phyloP scores from a whole-genome alignment of 1,284 basidiomycete species.

The Vanrija sp. region DNA sequence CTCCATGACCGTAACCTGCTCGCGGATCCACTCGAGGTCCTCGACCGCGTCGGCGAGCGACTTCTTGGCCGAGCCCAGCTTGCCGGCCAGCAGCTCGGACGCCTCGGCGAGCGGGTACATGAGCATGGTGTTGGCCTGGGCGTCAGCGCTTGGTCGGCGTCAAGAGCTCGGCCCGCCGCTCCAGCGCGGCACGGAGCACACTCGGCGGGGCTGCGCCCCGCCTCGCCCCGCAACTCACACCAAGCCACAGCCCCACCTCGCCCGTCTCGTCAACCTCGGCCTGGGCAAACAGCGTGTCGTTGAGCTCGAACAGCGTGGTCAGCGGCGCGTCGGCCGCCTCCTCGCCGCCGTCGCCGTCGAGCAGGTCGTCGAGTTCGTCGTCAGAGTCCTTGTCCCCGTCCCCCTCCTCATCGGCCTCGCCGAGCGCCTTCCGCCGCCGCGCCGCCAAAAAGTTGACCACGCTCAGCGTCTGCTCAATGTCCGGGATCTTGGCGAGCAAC shows the following conservation, averaged over 20 bases:
- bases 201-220: too few species aligned
- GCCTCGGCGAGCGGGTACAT: slow-evolving; percentile 86
- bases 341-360: slow-evolving; percentile 52
- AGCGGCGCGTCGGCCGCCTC: slow-evolving; percentile 51
- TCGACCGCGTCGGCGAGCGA: slow-evolving; percentile 69
- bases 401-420: slow-evolving; percentile 41
- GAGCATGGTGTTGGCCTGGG: slow-evolving; percentile 93
- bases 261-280: slow-evolving; percentile 83
- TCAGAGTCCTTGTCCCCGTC: slow-evolving; percentile 45
- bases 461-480: slow-evolving; percentile 85
- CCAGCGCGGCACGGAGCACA: background rate
- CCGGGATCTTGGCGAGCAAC: slow-evolving; percentile 91
- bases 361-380: slow-evolving; percentile 43
- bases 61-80: slow-evolving; percentile 70
- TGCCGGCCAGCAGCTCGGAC: slow-evolving; percentile 67
- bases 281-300: slow-evolving; percentile 90
- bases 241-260: slow-evolving; percentile 91
- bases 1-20: slow-evolving; percentile 96
- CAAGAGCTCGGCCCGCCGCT: background rate
- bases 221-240: too few species aligned
- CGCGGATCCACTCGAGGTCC: slow-evolving; percentile 88
- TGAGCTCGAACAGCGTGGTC: slow-evolving; percentile 88
- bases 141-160: background rate
- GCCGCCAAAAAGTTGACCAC: slow-evolving; percentile 84
- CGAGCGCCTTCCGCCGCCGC: slow-evolving; percentile 53